Conservation (phyloP, 768 basidiomycete species). For the Lentinula sp. region DNA sequence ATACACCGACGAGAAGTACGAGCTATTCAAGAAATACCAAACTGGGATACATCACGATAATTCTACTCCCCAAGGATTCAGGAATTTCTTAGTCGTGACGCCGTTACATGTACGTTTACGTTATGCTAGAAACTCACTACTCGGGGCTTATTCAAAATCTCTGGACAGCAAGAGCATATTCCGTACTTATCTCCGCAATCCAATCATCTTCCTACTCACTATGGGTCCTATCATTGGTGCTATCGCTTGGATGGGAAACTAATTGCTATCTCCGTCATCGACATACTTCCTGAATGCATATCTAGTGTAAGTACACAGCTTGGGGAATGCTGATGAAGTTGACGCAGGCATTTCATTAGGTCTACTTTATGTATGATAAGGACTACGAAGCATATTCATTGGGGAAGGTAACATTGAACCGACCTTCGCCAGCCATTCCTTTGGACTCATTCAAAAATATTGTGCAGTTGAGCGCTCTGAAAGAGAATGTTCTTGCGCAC, state of each 20-base stretch:
- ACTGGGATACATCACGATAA: slow-evolving; percentile 68
- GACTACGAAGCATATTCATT: slow-evolving; percentile 62
- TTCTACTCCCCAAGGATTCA: slow-evolving; percentile 49
- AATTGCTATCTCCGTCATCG: slow-evolving; percentile 83
- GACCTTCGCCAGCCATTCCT: not conserved
- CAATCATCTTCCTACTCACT: slow-evolving; percentile 59
- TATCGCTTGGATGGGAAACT: slow-evolving; percentile 79
- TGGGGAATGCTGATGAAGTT: not conserved
- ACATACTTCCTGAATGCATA: slow-evolving; percentile 83
- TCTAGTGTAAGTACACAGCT: slow-evolving; percentile 38
- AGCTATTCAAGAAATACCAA: slow-evolving; percentile 75
- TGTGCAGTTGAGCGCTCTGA: slow-evolving; percentile 71
- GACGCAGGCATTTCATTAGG: slow-evolving; percentile 21
- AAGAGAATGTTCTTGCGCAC: slow-evolving; percentile 68
- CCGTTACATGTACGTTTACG: slow-evolving; percentile 55
- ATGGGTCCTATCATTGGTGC: slow-evolving; percentile 91
- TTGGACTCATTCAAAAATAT: not conserved
- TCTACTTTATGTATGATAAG: slow-evolving; percentile 88
- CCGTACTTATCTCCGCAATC: slow-evolving; percentile 46
- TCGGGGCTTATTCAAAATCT: not conserved
- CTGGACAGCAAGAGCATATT: slow-evolving; percentile 49
- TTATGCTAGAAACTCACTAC: not conserved
- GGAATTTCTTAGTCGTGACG: slow-evolving; percentile 71
- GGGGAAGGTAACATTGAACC: slow-evolving; percentile 53
- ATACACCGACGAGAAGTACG: slow-evolving; percentile 76